Conservation (phyloP, 768 basidiomycete genomes). For the Botryobasidium botryosum region DNA sequence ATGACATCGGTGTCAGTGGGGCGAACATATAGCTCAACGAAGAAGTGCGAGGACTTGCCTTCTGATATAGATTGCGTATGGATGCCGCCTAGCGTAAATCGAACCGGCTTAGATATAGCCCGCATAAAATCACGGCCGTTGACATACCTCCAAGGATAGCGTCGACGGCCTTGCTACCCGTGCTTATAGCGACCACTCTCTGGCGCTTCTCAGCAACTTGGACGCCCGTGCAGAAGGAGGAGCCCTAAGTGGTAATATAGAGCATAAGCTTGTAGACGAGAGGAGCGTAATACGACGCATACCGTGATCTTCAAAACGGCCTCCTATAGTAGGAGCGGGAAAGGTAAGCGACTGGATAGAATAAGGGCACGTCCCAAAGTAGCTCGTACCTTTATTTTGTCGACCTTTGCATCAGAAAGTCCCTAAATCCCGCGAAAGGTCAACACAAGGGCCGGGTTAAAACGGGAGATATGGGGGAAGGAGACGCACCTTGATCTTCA, state of each 20-base stretch:
- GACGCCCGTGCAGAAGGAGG: constrained; percentile 79
- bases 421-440: constrained; percentile 32
- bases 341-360: background rate
- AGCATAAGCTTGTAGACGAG: background rate
- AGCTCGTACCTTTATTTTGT: constrained; percentile 68
- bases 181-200: constrained; percentile 68
- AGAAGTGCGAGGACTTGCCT: constrained; percentile 27
- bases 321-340: no score
- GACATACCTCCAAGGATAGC: constrained; percentile 63
- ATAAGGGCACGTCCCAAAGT: background rate
- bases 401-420: constrained; percentile 92
- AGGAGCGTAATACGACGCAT: constrained; percentile 10
- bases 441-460: background rate
- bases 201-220: constrained; percentile 80
- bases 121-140: no score
- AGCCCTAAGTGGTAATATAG: constrained; percentile 36
- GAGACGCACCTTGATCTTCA: constrained; percentile 72
- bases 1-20: background rate
- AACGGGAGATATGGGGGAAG: background rate
- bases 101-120: background rate
- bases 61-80: constrained; percentile 91
- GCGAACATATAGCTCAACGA: background rate
- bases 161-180: constrained; percentile 86
- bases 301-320: constrained; percentile 79
- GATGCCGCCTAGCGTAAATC: constrained; percentile 43